Evolutionary conservation across 2,329 filamentous ascomycete genomes (phyloP).

Genomic region (Aureobasidium sp.): DNA sequence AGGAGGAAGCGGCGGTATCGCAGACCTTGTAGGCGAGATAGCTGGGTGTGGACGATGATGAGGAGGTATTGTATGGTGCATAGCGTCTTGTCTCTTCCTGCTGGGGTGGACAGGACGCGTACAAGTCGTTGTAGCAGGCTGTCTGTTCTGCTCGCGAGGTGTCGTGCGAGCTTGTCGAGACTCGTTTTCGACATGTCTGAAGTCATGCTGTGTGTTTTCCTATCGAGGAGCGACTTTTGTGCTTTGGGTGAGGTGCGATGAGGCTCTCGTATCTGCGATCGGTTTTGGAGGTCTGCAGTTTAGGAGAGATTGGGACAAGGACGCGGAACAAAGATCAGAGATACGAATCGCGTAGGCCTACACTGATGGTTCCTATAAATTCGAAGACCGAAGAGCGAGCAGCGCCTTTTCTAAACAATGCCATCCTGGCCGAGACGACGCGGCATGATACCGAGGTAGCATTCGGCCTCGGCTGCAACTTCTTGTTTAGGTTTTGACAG

Average conservation of each 20-base stretch:
- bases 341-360: background rate
- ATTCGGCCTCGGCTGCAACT: constrained; percentile 1
- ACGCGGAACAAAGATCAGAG: background rate
- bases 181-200: background rate
- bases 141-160: constrained; percentile 27
- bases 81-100: constrained; percentile 36
- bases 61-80: constrained; percentile 40
- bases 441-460: constrained; percentile 1
- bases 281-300: no score
- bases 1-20: constrained; percentile 32
- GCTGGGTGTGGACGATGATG: constrained; percentile 34
- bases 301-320: no score
- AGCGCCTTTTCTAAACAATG: background rate
- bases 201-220: background rate
- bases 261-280: background rate
- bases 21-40: constrained; percentile 32
- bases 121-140: constrained; percentile 29
- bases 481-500: background rate
- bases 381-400: background rate
- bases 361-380: background rate
- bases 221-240: background rate
- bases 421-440: constrained; percentile 3
- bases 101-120: constrained; percentile 34
- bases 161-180: background rate
- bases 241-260: background rate